phyloP scores from a whole-genome alignment of 352 stramenopile genomes.

The Globisporangium polare region DNA sequence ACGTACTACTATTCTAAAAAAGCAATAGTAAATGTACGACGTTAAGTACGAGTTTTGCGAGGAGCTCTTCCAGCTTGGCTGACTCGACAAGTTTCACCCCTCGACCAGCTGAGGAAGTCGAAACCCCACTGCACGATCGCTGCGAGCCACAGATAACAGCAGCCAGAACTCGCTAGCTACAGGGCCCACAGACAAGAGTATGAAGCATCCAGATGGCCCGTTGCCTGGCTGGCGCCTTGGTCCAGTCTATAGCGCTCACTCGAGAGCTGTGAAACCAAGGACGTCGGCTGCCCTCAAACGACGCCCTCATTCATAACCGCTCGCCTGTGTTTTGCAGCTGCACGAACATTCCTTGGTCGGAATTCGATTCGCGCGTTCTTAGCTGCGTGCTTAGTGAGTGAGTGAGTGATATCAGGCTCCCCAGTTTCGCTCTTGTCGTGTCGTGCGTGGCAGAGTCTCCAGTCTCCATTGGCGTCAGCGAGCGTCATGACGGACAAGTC shows the following conservation, averaged over 20 bases:
- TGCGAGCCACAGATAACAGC: not conserved
- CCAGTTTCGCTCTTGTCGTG: not conserved
- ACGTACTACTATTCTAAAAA: not conserved
- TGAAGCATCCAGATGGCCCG: not conserved
- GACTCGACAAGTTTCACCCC: not conserved
- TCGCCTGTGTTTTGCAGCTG: not conserved
- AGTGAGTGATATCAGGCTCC: not conserved
- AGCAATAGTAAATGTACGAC: not conserved
- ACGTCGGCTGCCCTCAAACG: not conserved
- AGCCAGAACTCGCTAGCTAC: not conserved
- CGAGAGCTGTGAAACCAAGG: not conserved
- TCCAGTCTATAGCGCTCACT: too few relatives aligned
- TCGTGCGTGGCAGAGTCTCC: not conserved
- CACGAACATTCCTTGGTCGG: not conserved
- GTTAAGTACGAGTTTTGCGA: not conserved
- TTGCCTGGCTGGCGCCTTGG: too few relatives aligned
- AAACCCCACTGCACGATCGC: not conserved
- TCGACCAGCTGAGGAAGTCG: not conserved
- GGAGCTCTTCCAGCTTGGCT: not conserved
- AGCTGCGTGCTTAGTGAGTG: not conserved
- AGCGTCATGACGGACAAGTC: not conserved
- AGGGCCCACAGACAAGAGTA: not conserved
- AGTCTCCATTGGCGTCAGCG: not conserved
- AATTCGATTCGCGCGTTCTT: not conserved
- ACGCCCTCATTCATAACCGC: not conserved